Conservation (phyloP, 495 filamentous ascomycete species). For the Daldinia grandis region DNA sequence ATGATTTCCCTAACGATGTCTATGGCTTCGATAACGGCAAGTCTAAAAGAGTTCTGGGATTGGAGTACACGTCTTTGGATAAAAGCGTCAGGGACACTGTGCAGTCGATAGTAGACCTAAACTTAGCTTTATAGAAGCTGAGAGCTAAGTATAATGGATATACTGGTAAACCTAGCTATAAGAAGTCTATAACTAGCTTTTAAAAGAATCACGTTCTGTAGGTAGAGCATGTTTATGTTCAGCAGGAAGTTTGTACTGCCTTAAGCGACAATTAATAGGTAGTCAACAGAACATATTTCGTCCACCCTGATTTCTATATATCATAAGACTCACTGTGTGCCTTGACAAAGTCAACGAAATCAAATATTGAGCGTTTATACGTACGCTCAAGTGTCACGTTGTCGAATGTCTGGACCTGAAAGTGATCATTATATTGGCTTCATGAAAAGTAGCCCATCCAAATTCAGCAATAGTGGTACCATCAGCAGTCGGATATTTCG, state of each 20-base stretch:
- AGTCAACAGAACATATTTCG: neutral
- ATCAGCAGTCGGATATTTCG: neutral
- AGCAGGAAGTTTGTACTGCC: neutral
- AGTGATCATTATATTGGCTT: neutral
- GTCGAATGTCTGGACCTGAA: neutral
- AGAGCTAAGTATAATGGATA: neutral
- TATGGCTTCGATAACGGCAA: conserved; percentile 51
- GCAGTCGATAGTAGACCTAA: conserved; percentile 38
- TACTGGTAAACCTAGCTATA: neutral
- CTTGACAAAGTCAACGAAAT: conserved; percentile 16
- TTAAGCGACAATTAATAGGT: neutral
- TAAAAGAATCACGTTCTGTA: too few relatives aligned
- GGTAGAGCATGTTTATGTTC: neutral
- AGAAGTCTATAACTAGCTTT: too few relatives aligned
- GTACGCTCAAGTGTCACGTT: neutral
- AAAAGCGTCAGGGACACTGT: conserved; percentile 54
- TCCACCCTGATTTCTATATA: neutral
- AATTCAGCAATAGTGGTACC: neutral
- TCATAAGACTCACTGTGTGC: neutral
- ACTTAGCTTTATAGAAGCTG: neutral
- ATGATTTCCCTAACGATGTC: conserved; percentile 52
- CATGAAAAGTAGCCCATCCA: neutral
- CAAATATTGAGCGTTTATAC: conserved; percentile 18
- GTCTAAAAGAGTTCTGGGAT: conserved; percentile 47
- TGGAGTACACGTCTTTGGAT: conserved; percentile 51